Evolutionary conservation across 2,329 filamentous ascomycete genomes (phyloP).

Genomic region (Pseudovirgaria hyperparasitica): DNA sequence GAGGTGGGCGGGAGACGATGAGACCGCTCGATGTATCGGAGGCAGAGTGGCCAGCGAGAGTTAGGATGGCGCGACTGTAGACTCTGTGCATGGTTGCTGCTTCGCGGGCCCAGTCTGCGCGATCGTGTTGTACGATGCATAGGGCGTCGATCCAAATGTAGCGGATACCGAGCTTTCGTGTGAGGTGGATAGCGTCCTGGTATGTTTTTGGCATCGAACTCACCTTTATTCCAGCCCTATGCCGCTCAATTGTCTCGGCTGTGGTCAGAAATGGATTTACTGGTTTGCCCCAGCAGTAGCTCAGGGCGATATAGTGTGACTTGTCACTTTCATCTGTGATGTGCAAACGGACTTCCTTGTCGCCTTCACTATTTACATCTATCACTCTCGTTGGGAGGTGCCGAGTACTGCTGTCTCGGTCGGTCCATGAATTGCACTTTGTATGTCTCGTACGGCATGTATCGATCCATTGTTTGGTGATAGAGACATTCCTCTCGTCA

Average conservation of each 20-base stretch:
- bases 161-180: neutral
- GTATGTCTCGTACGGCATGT: too few species aligned
- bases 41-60: conserved; percentile 3
- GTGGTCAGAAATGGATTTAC: too few species aligned
- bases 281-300: conserved; percentile 10
- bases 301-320: conserved; percentile 2
- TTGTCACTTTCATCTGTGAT: conserved; percentile 1
- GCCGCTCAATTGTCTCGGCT: too few species aligned
- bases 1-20: conserved; percentile 1
- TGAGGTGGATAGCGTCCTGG: too few species aligned
- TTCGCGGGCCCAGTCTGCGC: conserved; percentile 4
- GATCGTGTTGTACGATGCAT: conserved; percentile 6
- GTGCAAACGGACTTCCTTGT: neutral
- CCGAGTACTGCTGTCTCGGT: too few species aligned
- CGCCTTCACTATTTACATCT: neutral
- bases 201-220: too few species aligned
- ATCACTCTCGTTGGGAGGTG: conserved; percentile 4
- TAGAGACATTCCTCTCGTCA: too few species aligned
- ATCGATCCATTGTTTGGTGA: too few species aligned
- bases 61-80: conserved; percentile 2
- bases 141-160: conserved; percentile 7
- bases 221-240: too few species aligned
- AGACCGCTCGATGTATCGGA: conserved; percentile 2
- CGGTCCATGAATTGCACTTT: too few species aligned
- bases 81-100: conserved; percentile 3